These are phyloP conservation scores for Candida adriatica DNA, from an alignment of 805 yeast genomes.

Conservation along the genomic window DNA sequence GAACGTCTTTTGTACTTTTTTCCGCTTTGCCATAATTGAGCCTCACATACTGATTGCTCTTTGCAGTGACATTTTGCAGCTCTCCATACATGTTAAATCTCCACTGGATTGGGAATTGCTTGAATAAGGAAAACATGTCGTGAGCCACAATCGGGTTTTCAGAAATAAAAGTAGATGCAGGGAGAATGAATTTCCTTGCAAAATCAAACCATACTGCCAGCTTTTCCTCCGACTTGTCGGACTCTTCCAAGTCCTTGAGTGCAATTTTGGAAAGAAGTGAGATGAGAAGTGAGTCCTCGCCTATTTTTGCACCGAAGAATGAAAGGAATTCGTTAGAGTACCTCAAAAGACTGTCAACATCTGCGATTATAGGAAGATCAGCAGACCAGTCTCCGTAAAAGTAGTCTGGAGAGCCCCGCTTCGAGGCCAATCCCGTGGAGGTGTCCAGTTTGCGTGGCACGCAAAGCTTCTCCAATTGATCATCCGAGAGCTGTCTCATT, in stretches of 20 bases:
- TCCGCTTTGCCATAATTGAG: conserved; percentile 61
- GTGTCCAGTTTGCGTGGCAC: conserved; percentile 1
- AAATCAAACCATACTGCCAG: conserved; percentile 48
- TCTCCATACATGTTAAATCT: conserved; percentile 82
- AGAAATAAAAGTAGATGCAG: conserved; percentile 40
- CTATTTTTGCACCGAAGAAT: conserved; percentile 49
- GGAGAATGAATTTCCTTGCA: conserved; percentile 60
- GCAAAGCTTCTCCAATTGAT: conserved; percentile 13
- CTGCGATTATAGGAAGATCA: conserved; percentile 31
- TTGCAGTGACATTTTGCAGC: conserved; percentile 49
- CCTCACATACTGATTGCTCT: conserved; percentile 48
- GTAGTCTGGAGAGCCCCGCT: conserved; percentile 19
- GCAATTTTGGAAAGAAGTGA: conserved; percentile 60
- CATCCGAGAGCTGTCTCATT: conserved; percentile 15
- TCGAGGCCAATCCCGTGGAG: too few species aligned
- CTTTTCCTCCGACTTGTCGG: conserved; percentile 13
- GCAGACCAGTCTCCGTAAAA: conserved; percentile 46
- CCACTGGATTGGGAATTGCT: conserved; percentile 47
- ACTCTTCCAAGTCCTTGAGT: conserved; percentile 27
- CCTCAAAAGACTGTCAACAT: conserved; percentile 38
- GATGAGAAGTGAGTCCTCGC: conserved; percentile 41
- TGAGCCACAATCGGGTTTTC: conserved; percentile 54
- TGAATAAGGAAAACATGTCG: conserved; percentile 50
- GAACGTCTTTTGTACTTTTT: conserved; percentile 66
- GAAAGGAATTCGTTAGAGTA: conserved; percentile 42